phyloP scores from a whole-genome alignment of 2,329 filamentous ascomycete genomes.

The Fusarium sp. region DNA sequence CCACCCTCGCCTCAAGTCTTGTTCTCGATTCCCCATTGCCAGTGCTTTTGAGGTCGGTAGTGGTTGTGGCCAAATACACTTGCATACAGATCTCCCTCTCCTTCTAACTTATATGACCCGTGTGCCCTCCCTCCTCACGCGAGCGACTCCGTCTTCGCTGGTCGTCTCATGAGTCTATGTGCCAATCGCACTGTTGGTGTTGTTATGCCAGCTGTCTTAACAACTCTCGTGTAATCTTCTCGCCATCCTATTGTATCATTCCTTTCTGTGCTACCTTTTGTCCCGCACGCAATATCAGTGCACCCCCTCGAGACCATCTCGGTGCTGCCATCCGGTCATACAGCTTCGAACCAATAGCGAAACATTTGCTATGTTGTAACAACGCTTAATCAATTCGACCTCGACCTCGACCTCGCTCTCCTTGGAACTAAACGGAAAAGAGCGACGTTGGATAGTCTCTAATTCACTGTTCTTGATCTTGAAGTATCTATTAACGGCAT shows the following conservation, averaged over 20 bases:
- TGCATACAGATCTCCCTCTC: conserved; percentile 26
- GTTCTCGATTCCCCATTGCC: conserved; percentile 27
- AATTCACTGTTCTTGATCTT: background rate
- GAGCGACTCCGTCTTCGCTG: conserved; percentile 21
- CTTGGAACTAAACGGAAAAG: background rate
- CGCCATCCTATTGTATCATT: background rate
- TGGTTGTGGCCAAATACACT: conserved; percentile 22
- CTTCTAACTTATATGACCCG: conserved; percentile 45
- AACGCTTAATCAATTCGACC: background rate
- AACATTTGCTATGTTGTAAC: conserved; percentile 8
- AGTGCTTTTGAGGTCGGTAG: conserved; percentile 27
- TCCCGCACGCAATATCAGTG: conserved; percentile 4
- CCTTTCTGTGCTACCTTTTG: conserved; percentile 10
- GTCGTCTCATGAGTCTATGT: conserved; percentile 28
- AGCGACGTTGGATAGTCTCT: background rate
- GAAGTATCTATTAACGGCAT: background rate
- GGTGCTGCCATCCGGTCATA: conserved; percentile 10
- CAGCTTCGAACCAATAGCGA: conserved; percentile 4
- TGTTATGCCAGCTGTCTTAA: conserved; percentile 16
- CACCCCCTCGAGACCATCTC: conserved; percentile 15
- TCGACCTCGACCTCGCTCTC: background rate
- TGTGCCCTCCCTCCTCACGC: conserved; percentile 39
- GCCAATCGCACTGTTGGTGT: conserved; percentile 12
- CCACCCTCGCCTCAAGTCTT: conserved; percentile 34
- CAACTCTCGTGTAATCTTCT: conserved; percentile 23